These are phyloP conservation scores for Aspergillus brasiliensis DNA, from an alignment of 2,329 filamentous ascomycete genomes.

Conservation along the genomic window DNA sequence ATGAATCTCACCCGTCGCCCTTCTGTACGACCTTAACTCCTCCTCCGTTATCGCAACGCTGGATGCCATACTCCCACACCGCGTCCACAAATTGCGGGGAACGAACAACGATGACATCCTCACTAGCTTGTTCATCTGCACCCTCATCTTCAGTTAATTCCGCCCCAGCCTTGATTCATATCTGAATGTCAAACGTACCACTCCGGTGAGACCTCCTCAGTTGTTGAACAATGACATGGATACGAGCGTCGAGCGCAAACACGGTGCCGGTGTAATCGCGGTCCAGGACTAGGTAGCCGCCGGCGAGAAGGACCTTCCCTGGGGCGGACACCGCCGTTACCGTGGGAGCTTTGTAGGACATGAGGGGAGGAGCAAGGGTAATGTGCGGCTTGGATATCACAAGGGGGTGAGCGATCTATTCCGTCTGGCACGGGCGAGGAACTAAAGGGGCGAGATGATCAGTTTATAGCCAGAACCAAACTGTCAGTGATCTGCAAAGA, in stretches of 20 bases:
- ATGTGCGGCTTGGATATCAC: background rate
- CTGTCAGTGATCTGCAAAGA: background rate
- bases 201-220: slow-evolving; percentile 43
- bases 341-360: slow-evolving; percentile 24
- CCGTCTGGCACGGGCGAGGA: background rate
- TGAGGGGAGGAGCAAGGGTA: background rate
- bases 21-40: slow-evolving; percentile 77
- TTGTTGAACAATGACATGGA: slow-evolving; percentile 62
- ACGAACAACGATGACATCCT: slow-evolving; percentile 76
- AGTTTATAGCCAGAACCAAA: background rate
- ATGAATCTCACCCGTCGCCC: slow-evolving; percentile 35
- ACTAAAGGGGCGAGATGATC: background rate
- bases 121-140: slow-evolving; percentile 61
- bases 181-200: slow-evolving; percentile 17
- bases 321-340: slow-evolving; percentile 77
- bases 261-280: slow-evolving; percentile 76
- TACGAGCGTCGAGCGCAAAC: slow-evolving; percentile 65
- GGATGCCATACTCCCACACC: slow-evolving; percentile 84
- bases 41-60: slow-evolving; percentile 68
- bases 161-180: background rate
- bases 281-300: slow-evolving; percentile 93
- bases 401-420: background rate
- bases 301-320: slow-evolving; percentile 92
- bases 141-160: slow-evolving; percentile 11
- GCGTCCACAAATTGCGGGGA: slow-evolving; percentile 90